Evolutionary conservation across 371 early-diverging fungal genomes (phyloP).

Genomic region (Synchytrium microbalum): DNA sequence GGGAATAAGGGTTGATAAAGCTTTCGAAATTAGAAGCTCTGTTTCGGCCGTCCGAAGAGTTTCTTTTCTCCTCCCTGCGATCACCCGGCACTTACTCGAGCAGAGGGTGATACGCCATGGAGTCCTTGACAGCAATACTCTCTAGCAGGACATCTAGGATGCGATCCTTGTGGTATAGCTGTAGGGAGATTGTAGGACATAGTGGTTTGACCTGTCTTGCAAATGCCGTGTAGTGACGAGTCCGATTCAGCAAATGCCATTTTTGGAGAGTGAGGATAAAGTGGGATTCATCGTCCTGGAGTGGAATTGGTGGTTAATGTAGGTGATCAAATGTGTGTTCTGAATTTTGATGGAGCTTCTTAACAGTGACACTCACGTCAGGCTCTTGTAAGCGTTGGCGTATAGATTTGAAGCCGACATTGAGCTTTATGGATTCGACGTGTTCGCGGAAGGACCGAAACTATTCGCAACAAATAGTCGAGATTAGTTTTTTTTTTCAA

Average conservation of each 20-base stretch:
- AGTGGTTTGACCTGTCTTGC: background rate
- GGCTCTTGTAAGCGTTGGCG: background rate
- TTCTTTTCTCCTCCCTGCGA: background rate
- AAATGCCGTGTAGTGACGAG: conserved; percentile 1
- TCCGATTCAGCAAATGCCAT: background rate
- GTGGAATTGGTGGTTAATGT: background rate
- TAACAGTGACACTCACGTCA: too few relatives aligned
- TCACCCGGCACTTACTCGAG: conserved; percentile 48
- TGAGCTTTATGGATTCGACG: background rate
- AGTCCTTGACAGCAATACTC: conserved; percentile 51
- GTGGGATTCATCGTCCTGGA: background rate
- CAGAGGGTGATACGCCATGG: conserved; percentile 64
- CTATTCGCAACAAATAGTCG: too few relatives aligned
- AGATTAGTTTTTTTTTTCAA: background rate
- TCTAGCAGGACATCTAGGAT: conserved; percentile 61
- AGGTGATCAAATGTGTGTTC: background rate
- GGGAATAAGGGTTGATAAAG: too few relatives aligned
- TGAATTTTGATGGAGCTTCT: background rate
- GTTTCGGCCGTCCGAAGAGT: background rate
- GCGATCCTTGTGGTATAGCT: conserved; percentile 72
- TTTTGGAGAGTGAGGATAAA: background rate
- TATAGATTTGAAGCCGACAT: background rate
- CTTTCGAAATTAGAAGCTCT: too few relatives aligned
- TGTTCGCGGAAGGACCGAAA: background rate
- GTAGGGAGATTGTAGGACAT: background rate